Evolutionary conservation across 139 green algal species (phyloP).

Genomic region (Edaphochlamys debaryana): DNA sequence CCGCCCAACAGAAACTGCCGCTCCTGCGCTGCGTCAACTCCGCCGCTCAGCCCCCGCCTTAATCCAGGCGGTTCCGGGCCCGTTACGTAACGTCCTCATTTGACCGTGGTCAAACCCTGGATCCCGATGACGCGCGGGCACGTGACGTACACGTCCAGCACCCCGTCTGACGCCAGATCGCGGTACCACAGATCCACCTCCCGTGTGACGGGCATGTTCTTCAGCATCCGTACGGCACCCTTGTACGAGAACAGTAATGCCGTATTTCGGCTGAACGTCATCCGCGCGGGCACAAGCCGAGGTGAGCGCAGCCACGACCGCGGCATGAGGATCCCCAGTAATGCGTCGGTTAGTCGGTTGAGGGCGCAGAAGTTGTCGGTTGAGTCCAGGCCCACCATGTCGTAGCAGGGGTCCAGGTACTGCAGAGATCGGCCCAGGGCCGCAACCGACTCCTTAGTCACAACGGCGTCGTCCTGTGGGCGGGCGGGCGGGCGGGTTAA

Average conservation of each 20-base stretch:
- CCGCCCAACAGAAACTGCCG: neutral
- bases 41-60: too few species aligned
- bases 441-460: neutral
- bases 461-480: conserved; percentile 16
- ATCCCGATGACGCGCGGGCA: neutral
- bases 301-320: neutral
- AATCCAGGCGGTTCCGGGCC: too few species aligned
- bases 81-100: too few species aligned
- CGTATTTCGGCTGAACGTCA: conserved; percentile 7
- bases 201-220: neutral
- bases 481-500: too few species aligned
- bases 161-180: neutral
- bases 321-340: neutral
- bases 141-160: neutral
- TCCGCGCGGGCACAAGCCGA: neutral
- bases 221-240: conserved; percentile 11
- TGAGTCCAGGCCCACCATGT: conserved; percentile 10
- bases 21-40: too few species aligned
- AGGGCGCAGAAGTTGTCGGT: neutral
- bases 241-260: conserved; percentile 3
- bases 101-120: neutral
- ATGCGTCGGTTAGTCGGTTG: neutral
- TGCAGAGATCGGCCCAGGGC: neutral
- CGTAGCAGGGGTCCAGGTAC: conserved; percentile 5
- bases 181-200: conserved; percentile 23